Evolutionary conservation across 1,284 basidiomycete species (phyloP).

Genomic region (Cryptococcus sp.): DNA sequence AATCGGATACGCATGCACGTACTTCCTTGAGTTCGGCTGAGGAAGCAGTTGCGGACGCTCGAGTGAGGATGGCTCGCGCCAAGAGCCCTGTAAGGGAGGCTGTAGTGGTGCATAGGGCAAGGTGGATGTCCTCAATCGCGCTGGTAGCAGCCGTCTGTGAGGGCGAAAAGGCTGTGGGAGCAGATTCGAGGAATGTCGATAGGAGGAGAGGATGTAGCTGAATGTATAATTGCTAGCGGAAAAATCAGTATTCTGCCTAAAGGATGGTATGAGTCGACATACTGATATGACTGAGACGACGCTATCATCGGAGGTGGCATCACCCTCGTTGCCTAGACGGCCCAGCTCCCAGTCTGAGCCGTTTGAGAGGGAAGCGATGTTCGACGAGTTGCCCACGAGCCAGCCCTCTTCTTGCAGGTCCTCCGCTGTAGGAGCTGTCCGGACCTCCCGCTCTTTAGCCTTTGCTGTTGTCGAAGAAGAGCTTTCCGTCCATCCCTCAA

Average conservation of each 20-base stretch:
- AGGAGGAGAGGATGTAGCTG: conserved; percentile 73
- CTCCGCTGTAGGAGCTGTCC: conserved; percentile 4
- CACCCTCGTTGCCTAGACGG: conserved; percentile 14
- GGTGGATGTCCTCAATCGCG: conserved; percentile 54
- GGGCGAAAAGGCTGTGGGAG: conserved; percentile 75
- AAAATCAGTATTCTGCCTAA: conserved; percentile 11
- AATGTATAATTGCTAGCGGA: conserved; percentile 49
- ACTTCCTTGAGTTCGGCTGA: conserved; percentile 19
- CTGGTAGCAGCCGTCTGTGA: conserved; percentile 24
- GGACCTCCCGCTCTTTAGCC: conserved; percentile 20
- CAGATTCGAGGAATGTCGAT: conserved; percentile 80
- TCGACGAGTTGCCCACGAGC: conserved; percentile 8
- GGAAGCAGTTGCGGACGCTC: conserved; percentile 4
- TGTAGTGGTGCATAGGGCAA: conserved; percentile 66
- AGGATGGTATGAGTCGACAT: conserved; percentile 9
- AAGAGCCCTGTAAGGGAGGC: conserved; percentile 66
- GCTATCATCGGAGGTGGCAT: conserved; percentile 18
- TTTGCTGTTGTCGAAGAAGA: conserved; percentile 2
- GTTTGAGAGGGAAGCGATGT: conserved; percentile 7
- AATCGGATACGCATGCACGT: conserved; percentile 33
- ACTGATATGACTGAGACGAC: conserved; percentile 31
- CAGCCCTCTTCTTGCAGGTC: conserved; percentile 23
- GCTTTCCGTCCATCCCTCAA: conserved; percentile 18
- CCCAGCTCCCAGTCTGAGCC: conserved; percentile 30
- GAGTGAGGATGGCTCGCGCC: conserved; percentile 61